Evolutionary conservation across 139 green algal genomes (phyloP), one percentile per base, ranked within the genome.

Genomic region (Chlamydomonas urium): DNA sequence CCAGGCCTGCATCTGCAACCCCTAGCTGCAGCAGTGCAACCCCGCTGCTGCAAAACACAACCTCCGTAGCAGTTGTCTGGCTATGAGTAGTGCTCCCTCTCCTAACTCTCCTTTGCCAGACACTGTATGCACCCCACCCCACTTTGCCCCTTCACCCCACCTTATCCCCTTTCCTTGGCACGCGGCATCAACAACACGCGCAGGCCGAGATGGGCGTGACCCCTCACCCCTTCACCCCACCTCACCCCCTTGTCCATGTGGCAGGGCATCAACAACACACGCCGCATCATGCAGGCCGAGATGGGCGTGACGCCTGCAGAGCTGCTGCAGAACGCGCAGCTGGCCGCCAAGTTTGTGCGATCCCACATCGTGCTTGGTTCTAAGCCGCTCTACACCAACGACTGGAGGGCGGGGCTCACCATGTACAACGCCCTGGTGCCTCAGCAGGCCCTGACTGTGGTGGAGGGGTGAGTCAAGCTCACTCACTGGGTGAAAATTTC

Each of bases 391-490:
- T 63, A 34, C 53, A 14, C 17, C 53, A 63, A 14, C 10, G n/a
- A n/a, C n/a, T 33, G 24, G 26, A 14, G 53, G 10, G 29, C 21
- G 6, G 53, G 53, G 6, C 53, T 34, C 17, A 33, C 29, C n/a
- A 34, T 36, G 17, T 63, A 63, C 53, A 63, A 63, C 53, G 24
- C 24, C 19, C 53, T 63, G 26, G 26, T 31, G n/a, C 53, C 53
- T 26, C 53, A 63, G 53, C 53, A 63, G 53, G 24, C 53, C 10
- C 53, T 63, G 53, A 63, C 53, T 63, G 53, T 63, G 6, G n/a
- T 63, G 26, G 53, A 63, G 26, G 53, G 53, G 53, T 63, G 53
- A 63, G 53, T 56, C n/a, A n/a, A n/a, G n/a, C n/a, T n/a, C n/a
- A n/a, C n/a, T n/a, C n/a, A n/a, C n/a, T n/a, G n/a, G n/a, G n/a